Conservation (phyloP, 23 red algal genomes). For the Cyanidioschyzon merolae region DNA sequence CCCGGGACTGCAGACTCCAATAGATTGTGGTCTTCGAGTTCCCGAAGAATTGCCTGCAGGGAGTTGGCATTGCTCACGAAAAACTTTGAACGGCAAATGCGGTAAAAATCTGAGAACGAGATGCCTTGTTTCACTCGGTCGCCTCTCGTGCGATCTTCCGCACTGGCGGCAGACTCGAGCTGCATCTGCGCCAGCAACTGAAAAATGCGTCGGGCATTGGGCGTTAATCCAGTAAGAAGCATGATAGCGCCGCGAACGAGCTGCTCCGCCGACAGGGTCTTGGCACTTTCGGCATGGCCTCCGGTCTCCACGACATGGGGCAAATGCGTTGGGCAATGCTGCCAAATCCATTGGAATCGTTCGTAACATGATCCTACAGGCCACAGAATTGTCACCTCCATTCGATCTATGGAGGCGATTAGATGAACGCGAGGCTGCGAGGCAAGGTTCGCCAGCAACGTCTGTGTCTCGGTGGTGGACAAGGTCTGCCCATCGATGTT, state of each 20-base stretch:
- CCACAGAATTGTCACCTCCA: conserved; percentile 68
- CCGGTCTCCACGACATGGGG: conserved; percentile 44
- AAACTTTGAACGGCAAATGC: conserved; percentile 18
- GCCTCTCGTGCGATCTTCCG: neutral
- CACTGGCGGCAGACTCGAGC: neutral
- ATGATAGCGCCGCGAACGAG: conserved; percentile 51
- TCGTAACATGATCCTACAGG: conserved; percentile 30
- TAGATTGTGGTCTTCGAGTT: conserved; percentile 28
- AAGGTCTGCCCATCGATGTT: conserved; percentile 71
- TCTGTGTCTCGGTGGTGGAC: conserved; percentile 37
- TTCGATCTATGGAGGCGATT: conserved; percentile 63
- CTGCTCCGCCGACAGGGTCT: conserved; percentile 26
- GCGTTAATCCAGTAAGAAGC: conserved; percentile 49
- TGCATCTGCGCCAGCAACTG: conserved; percentile 46
- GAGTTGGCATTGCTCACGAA: conserved; percentile 29
- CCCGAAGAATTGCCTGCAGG: conserved; percentile 13
- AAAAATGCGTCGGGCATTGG: conserved; percentile 57
- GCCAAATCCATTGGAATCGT: conserved; percentile 55
- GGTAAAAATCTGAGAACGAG: neutral
- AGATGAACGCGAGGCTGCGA: conserved; percentile 33
- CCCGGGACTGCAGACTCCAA: neutral
- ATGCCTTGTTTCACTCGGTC: neutral
- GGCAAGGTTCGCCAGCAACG: conserved; percentile 34
- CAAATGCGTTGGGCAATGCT: conserved; percentile 38
- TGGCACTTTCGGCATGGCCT: neutral